phyloP scores from a whole-genome alignment of 176 grass and related monocot species.

The Zea luxurians region DNA sequence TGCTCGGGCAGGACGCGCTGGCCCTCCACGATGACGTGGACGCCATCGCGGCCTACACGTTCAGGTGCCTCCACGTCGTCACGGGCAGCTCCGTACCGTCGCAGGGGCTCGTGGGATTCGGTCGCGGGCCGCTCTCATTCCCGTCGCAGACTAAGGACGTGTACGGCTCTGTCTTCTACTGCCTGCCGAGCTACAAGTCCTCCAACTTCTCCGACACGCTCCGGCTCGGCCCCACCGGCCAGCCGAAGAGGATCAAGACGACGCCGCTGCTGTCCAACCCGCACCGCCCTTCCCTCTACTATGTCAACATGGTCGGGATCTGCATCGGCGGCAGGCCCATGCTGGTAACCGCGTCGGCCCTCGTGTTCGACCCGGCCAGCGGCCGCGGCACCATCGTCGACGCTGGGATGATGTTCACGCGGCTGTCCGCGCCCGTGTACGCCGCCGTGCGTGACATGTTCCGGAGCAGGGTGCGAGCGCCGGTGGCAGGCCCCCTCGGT shows the following conservation, averaged over 20 bases:
- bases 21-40: conserved; percentile 37
- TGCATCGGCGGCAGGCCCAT: conserved; percentile 55
- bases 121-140: conserved; percentile 74
- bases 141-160: conserved; percentile 59
- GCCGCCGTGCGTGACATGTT: conserved; percentile 70
- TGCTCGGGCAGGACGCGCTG: conserved; percentile 60
- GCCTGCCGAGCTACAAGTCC: conserved; percentile 73
- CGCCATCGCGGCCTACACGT: conserved; percentile 44
- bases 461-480: conserved; percentile 47
- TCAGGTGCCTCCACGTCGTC: conserved; percentile 68
- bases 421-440: conserved; percentile 58
- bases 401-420: conserved; percentile 84
- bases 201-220: conserved; percentile 79
- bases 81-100: conserved; percentile 48
- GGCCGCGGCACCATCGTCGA: conserved; percentile 72
- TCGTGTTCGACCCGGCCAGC: conserved; percentile 57
- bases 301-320: conserved; percentile 67
- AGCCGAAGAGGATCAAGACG: conserved; percentile 61
- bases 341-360: conserved; percentile 29
- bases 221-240: conserved; percentile 54
- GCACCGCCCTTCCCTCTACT: conserved; percentile 74
- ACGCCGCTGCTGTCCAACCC: conserved; percentile 71
- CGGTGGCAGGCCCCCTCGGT: conserved; percentile 44
- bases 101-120: conserved; percentile 72
- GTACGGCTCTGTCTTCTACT: conserved; percentile 70